Evolutionary conservation across 139 green algal species (phyloP), one percentile per base, ranked within the genome.

Genomic region (Micractinium conductrix): DNA sequence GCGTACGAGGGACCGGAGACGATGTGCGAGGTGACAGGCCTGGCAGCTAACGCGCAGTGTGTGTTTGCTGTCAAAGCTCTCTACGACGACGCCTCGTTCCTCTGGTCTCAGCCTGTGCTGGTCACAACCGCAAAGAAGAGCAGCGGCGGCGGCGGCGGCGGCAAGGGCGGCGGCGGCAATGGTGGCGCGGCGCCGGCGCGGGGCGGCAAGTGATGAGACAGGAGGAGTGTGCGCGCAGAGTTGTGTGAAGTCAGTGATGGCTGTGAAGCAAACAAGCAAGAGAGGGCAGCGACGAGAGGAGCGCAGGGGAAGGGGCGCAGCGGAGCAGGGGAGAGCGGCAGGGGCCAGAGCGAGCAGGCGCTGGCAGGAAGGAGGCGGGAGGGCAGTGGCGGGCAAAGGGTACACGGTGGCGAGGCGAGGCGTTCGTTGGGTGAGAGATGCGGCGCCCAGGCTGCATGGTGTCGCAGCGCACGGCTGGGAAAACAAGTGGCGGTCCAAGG

Each of bases 41-140:
- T 98, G 67, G 92, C 91, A 80, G 85, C 91, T 43, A 90, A 91
- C 83, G 90, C 88, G 1, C 91, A 97, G 88, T 97, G 97, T 85
- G 93, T 97, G 44, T 94, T 98, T 78, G 96, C 92, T 53, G 92
- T 98, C 58, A 98, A 98, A 86, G 70, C 70, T 1, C 70, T 78
- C 30, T 98, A 96, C 79, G 94, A 96, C 68, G 95, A 98, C 78
- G 91, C 93, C 19, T 93, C 86, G 44, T 94, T 93, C 79, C 42
- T 96, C 4, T 98, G 95, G 95, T 94, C 87, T 70, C 94, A 97
- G 58, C 90, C 87, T 43, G 35, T 78, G 35, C 55, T 78, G 70
- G 28, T 78, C n/a, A 78, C 70, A 78, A 78, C 70, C 65, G n/a
- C n/a, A n/a, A 72, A 72, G 65, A 72, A 44, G 10, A 42, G 55